A percentile compares a stretch with the other conserved stretches of the same genome.
Conservation (phyloP, 2,329 filamentous ascomycete genomes). For the Aspergillus sp. region DNA sequence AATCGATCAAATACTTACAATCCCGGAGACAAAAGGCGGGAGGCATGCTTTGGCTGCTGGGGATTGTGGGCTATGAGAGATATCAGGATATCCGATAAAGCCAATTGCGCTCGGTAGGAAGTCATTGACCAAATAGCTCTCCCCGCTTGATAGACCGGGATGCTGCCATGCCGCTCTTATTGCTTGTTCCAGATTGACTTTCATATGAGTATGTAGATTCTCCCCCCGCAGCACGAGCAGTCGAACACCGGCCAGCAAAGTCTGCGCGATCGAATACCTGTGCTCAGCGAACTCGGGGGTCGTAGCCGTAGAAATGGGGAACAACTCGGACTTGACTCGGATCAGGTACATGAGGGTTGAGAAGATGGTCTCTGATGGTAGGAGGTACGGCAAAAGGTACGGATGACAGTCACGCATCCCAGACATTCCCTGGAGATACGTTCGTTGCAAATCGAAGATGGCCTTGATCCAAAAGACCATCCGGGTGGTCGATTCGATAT, state of each 20-base stretch:
- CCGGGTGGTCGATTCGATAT: slow-evolving; percentile 19
- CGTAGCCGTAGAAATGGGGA: slow-evolving; percentile 22
- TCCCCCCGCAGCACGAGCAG: slow-evolving; percentile 28
- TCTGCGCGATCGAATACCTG: slow-evolving; percentile 16
- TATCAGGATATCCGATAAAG: slow-evolving; percentile 14
- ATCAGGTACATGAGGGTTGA: slow-evolving; percentile 31
- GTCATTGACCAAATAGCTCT: slow-evolving; percentile 27
- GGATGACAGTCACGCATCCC: slow-evolving; percentile 24
- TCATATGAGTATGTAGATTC: slow-evolving; percentile 17
- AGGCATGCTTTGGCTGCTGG: slow-evolving; percentile 15
- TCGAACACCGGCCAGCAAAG: slow-evolving; percentile 29
- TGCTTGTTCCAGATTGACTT: slow-evolving; percentile 22
- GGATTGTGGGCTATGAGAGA: slow-evolving; percentile 6
- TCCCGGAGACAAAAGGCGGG: slow-evolving; percentile 23
- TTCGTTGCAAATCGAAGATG: slow-evolving; percentile 31
- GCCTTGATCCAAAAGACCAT: slow-evolving; percentile 32
- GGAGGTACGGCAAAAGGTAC: slow-evolving; percentile 22
- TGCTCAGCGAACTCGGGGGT: slow-evolving; percentile 13
- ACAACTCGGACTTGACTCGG: slow-evolving; percentile 25
- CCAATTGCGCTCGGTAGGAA: slow-evolving; percentile 25
- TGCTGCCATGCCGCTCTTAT: slow-evolving; percentile 30
- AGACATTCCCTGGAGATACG: slow-evolving; percentile 25
- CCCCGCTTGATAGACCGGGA: slow-evolving; percentile 24
- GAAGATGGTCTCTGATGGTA: slow-evolving; percentile 27
- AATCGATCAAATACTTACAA: slow-evolving; percentile 16